These are phyloP conservation scores for Hyaloscypha bicolor DNA, from an alignment of 495 filamentous ascomycete genomes.

Conservation along the genomic window DNA sequence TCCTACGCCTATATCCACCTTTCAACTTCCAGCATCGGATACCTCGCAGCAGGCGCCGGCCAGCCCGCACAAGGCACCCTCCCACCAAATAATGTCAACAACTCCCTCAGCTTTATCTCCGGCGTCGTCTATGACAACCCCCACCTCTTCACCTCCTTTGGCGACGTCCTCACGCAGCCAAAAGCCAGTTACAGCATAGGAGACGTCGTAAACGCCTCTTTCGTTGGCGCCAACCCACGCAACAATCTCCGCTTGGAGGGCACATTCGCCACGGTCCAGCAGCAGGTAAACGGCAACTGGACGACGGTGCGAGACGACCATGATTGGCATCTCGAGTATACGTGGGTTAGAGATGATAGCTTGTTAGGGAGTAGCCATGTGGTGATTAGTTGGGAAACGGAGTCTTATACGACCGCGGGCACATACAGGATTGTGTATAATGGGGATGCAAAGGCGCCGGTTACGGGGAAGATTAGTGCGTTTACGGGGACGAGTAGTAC, in stretches of 20 bases:
- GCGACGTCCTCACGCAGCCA: constrained; percentile 63
- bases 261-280: constrained; percentile 82
- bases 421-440: constrained; percentile 84
- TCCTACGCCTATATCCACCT: constrained; percentile 87
- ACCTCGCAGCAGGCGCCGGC: constrained; percentile 58
- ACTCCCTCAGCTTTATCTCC: constrained; percentile 76
- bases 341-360: constrained; percentile 76
- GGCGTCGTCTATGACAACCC: constrained; percentile 76
- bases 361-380: constrained; percentile 79
- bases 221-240: constrained; percentile 87
- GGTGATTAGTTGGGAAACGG: constrained; percentile 77
- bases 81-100: constrained; percentile 78
- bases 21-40: constrained; percentile 69
- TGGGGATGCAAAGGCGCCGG: constrained; percentile 73
- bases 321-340: constrained; percentile 81
- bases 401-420: constrained; percentile 54
- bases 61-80: constrained; percentile 59
- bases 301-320: constrained; percentile 66
- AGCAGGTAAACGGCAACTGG: constrained; percentile 61
- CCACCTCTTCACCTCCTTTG: constrained; percentile 69
- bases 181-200: constrained; percentile 58
- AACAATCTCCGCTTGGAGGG: constrained; percentile 83
- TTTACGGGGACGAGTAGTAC: constrained; percentile 73
- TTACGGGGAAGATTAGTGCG: constrained; percentile 62
- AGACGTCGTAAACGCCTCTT: constrained; percentile 65